phyloP scores from a whole-genome alignment of 225 moss, liverwort and hornwort genomes.

The Bryoerythrophyllum caledonicum region DNA sequence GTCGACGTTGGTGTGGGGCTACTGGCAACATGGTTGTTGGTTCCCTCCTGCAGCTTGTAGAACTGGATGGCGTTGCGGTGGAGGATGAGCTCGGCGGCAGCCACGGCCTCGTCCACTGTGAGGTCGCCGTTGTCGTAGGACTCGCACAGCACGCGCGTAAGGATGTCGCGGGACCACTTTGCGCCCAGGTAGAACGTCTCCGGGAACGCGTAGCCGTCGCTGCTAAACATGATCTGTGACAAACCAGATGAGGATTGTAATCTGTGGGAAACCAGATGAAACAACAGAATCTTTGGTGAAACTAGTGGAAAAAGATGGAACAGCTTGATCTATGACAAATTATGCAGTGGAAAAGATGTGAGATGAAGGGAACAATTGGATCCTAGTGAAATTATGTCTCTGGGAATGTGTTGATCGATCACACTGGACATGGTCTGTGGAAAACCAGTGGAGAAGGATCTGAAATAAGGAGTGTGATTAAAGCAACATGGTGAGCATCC shows the following conservation, averaged over 20 bases:
- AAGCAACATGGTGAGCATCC: too few species aligned
- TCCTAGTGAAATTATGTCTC: not conserved
- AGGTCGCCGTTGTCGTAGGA: slow-evolving; percentile 70
- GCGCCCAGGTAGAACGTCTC: slow-evolving; percentile 80
- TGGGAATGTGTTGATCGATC: too few species aligned
- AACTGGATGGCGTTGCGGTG: slow-evolving; percentile 58
- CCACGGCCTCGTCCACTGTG: slow-evolving; percentile 58
- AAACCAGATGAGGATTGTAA: slow-evolving; percentile 1
- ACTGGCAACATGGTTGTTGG: too few species aligned
- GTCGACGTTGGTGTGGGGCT: too few species aligned
- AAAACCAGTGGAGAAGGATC: too few species aligned
- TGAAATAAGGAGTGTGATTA: too few species aligned
- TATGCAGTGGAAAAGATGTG: too few species aligned
- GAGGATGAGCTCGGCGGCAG: slow-evolving; percentile 56
- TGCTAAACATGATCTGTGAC: slow-evolving; percentile 86
- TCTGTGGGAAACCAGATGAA: not conserved
- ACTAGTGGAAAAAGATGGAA: not conserved
- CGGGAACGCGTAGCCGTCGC: slow-evolving; percentile 76
- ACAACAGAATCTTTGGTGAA: too few species aligned
- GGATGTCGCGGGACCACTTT: slow-evolving; percentile 68
- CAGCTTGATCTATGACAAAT: too few species aligned
- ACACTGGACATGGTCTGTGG: too few species aligned
- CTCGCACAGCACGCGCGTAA: slow-evolving; percentile 65
- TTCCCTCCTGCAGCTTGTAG: slow-evolving; percentile 54
- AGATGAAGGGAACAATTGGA: not conserved